Conservation (phyloP, 2,329 filamentous ascomycete genomes). For the Botryotinia calthae region DNA sequence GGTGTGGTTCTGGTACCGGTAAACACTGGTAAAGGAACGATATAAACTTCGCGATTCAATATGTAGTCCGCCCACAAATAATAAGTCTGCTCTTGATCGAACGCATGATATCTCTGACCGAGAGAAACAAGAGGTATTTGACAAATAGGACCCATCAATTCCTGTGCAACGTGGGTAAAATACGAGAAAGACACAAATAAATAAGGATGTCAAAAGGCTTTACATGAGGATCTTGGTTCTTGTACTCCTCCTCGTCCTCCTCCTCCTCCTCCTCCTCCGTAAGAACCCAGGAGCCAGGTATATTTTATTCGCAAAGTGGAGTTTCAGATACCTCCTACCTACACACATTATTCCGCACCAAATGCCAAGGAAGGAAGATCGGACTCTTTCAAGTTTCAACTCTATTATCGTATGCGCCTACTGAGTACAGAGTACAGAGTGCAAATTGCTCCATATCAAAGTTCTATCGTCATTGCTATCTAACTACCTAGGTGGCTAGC, state of each 20-base stretch:
- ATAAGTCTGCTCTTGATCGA: background rate
- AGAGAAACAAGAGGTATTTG: background rate
- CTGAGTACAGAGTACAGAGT: background rate
- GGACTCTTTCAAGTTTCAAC: background rate
- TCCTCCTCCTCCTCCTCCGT: too few relatives aligned
- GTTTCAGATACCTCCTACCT: background rate
- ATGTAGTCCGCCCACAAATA: background rate
- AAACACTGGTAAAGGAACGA: background rate
- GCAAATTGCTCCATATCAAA: background rate
- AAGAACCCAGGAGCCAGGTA: background rate
- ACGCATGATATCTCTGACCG: background rate
- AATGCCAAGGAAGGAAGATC: conserved; percentile 3
- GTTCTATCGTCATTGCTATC: background rate
- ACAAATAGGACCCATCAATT: background rate
- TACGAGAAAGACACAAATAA: background rate
- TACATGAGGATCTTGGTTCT: background rate
- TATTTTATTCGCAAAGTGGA: background rate
- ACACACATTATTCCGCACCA: background rate
- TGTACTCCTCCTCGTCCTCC: background rate
- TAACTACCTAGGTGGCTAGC: too few relatives aligned
- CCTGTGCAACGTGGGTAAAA: background rate
- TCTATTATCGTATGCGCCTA: background rate
- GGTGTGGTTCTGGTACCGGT: background rate
- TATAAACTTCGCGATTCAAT: background rate
- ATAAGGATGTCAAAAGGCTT: background rate